These are phyloP conservation scores for Pseudogymnoascus sp. DNA, from an alignment of 2,329 filamentous ascomycete species.

Conservation along the genomic window DNA sequence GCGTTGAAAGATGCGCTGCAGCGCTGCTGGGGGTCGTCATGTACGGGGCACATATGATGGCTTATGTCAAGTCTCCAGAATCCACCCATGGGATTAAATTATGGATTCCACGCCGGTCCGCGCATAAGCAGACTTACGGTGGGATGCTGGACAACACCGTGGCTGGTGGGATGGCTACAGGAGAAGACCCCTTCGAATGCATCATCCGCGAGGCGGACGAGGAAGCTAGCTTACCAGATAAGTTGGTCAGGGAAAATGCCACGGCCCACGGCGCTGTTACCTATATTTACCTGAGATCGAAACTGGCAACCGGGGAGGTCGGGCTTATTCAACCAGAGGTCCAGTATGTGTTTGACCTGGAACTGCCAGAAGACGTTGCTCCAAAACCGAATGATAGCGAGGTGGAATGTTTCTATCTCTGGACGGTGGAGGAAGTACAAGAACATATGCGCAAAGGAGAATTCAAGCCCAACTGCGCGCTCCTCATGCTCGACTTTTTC, in stretches of 20 bases:
- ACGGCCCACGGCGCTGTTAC: conserved; percentile 62
- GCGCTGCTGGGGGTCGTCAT: conserved; percentile 67
- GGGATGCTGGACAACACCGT: conserved; percentile 94
- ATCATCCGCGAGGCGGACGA: conserved; percentile 80
- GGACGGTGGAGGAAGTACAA: conserved; percentile 68
- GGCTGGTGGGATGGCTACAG: conserved; percentile 72
- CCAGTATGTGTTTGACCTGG: conserved; percentile 86
- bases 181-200: conserved; percentile 72
- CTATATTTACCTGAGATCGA: conserved; percentile 75
- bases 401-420: conserved; percentile 75
- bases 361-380: conserved; percentile 58
- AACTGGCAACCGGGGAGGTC: conserved; percentile 68
- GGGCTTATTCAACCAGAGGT: conserved; percentile 82
- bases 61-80: conserved; percentile 48
- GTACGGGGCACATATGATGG: conserved; percentile 77
- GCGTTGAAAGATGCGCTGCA: conserved; percentile 67
- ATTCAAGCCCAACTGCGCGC: conserved; percentile 89
- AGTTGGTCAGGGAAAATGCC: conserved; percentile 53
- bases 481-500: conserved; percentile 84
- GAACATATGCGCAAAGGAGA: conserved; percentile 59
- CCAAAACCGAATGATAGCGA: conserved; percentile 80
- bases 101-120: conserved; percentile 74
- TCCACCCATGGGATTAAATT: conserved; percentile 55
- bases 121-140: conserved; percentile 76
- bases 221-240: conserved; percentile 72